Base-by-base conservation (phyloP, 805 yeast genomes). In the Ogataea glucozyma region DNA sequence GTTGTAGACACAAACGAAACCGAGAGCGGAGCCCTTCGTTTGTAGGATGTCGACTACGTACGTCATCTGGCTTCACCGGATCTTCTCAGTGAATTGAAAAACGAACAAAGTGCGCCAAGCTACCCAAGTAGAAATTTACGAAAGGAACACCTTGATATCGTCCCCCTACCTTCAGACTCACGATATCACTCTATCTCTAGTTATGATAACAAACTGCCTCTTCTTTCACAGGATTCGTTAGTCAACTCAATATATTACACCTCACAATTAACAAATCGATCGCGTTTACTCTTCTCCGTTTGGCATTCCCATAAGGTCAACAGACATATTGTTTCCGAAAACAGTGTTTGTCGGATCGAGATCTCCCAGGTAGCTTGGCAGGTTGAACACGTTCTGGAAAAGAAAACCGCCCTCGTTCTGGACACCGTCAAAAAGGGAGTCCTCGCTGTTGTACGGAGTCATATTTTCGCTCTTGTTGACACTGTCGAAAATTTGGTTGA, bases 281-380 rank as follows among this genome's bases (percentile, higher is more conserved):
- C 26, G 6, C 26, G 4, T 6, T 17, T 20, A 26, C 2, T 26
- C 31, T 12, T 32, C 33, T 6, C 29, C 42, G 17, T 36, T 35
- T 6, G 38, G 16, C 38, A 33, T 23, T 14, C 31, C 43, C 38
- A 40, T 33, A 13, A 40, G 22, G 27, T 44, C 38, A 23, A 40
- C 39, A 7, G 44, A 31, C 16, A 29, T 31, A 29, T 24, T 16
- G 27, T 31, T 37, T 9, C 22, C 10, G 32, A 38, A 36, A 17
- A 43, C 22, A 21, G 29, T 26, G 14, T 23, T 16, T n/a, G 39
- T 12, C 19, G 31, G 31, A 30, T 47, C 55, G 21, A 47, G 14
- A 12, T 65, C 67, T n/a, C 60, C 30, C 31, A 60, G 30, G 34
- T 57, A 61, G 10, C 50, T 58, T 1, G 70, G 69, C 13, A 65